These are phyloP conservation scores for Oidiodendron maius DNA, from an alignment of 495 filamentous ascomycete genomes.

Conservation along the genomic window DNA sequence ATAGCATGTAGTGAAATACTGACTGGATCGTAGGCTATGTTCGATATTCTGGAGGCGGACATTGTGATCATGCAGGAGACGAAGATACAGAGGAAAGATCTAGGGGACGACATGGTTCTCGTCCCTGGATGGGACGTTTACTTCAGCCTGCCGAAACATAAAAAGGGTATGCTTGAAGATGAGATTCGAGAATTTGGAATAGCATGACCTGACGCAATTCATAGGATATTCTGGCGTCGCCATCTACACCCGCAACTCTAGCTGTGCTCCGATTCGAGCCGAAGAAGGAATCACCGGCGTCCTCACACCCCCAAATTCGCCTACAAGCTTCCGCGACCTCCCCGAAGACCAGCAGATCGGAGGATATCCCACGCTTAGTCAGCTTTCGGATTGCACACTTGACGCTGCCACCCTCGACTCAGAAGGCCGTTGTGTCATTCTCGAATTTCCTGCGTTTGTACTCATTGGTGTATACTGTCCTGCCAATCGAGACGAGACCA, in stretches of 20 bases:
- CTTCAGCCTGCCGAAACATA: constrained; percentile 86
- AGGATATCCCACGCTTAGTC: constrained; percentile 72
- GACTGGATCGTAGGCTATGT: constrained; percentile 63
- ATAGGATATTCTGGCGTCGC: constrained; percentile 94
- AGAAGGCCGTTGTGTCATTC: constrained; percentile 85
- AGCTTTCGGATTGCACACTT: constrained; percentile 52
- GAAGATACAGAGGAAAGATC: constrained; percentile 93
- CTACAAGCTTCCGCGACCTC: constrained; percentile 68
- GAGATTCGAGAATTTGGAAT: background rate
- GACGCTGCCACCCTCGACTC: constrained; percentile 75
- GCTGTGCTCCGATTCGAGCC: constrained; percentile 81
- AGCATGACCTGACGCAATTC: background rate
- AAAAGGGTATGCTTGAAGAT: constrained; percentile 63
- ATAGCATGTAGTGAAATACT: background rate
- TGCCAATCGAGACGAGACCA: constrained; percentile 76
- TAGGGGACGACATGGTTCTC: constrained; percentile 92
- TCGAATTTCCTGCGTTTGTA: constrained; percentile 95
- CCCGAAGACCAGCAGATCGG: constrained; percentile 78
- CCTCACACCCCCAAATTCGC: constrained; percentile 69
- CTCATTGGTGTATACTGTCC: constrained; percentile 87
- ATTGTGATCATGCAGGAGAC: constrained; percentile 94
- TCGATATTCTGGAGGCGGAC: constrained; percentile 87
- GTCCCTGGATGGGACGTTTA: constrained; percentile 95
- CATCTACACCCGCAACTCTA: constrained; percentile 87
- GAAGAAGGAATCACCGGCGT: constrained; percentile 91